phyloP scores from a whole-genome alignment of 208 protist genomes.

The Tritrichomonas foetus region DNA sequence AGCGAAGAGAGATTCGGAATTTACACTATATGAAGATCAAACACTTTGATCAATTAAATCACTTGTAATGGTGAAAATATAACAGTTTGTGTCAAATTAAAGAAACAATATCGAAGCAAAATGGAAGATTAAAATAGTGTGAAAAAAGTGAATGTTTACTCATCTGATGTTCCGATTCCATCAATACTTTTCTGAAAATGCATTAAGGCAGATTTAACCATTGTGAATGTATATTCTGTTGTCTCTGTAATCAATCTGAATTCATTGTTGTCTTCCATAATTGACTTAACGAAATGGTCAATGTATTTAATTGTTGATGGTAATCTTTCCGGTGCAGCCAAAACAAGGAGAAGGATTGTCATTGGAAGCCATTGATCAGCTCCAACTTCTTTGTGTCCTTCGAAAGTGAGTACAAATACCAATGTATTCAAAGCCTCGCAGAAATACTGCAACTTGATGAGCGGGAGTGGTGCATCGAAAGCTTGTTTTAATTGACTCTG shows the following conservation, averaged over 20 bases:
- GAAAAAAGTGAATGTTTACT: no score
- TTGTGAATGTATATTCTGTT: slow-evolving; percentile 9
- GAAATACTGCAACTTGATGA: background rate
- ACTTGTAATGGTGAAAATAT: no score
- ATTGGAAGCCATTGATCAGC: slow-evolving; percentile 17
- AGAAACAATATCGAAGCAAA: no score
- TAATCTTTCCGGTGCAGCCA: background rate
- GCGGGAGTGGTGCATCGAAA: background rate
- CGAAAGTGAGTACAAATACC: background rate
- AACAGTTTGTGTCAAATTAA: no score
- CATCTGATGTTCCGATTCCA: background rate
- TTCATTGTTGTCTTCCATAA: background rate
- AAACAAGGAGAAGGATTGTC: background rate
- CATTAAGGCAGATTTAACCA: slow-evolving; percentile 2
- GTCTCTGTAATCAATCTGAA: background rate
- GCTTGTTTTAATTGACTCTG: background rate
- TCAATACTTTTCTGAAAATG: slow-evolving; percentile 4
- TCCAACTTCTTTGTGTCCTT: background rate
- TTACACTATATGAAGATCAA: no score
- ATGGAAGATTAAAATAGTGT: no score
- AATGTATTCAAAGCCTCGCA: background rate
- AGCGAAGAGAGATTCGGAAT: no score
- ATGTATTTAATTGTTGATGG: slow-evolving; percentile 17
- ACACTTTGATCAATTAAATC: no score
- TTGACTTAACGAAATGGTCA: background rate